phyloP scores from a whole-genome alignment of 2,329 filamentous ascomycete species.

The Fonsecaea erecta region DNA sequence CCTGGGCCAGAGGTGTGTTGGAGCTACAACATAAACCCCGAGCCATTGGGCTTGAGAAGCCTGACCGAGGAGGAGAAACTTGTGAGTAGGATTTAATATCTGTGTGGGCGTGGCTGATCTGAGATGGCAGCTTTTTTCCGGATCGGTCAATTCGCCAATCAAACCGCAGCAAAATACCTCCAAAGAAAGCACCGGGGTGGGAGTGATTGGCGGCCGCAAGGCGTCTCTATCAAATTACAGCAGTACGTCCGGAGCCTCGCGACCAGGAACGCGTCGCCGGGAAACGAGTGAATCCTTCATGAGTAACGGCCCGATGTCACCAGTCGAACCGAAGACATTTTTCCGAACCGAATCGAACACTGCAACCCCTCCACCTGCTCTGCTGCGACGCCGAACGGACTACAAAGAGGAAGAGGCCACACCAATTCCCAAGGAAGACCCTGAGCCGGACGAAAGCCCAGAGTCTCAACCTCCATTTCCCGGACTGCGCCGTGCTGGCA shows the following conservation, averaged over 20 bases:
- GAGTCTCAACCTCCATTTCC: conserved; percentile 56
- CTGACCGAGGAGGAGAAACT: conserved; percentile 72
- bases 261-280: conserved; percentile 78
- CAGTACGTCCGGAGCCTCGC: conserved; percentile 72
- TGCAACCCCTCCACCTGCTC: conserved; percentile 63
- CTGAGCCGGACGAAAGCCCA: conserved; percentile 51
- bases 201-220: conserved; percentile 68
- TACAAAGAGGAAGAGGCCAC: conserved; percentile 56
- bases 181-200: conserved; percentile 65
- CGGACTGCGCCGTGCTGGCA: conserved; percentile 61
- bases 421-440: conserved; percentile 55
- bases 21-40: conserved; percentile 72
- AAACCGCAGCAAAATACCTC: conserved; percentile 73
- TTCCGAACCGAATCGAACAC: conserved; percentile 59
- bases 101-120: conserved; percentile 20
- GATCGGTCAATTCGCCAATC: conserved; percentile 89
- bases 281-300: conserved; percentile 77
- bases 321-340: conserved; percentile 52
- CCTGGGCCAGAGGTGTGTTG: conserved; percentile 91
- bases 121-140: conserved; percentile 69
- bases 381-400: conserved; percentile 66
- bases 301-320: conserved; percentile 53
- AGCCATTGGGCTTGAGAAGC: conserved; percentile 73
- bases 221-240: conserved; percentile 77
- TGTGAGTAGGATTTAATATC: conserved; percentile 48